Conservation (phyloP, 1,139 yeast species). For the Nakaseomyces nivariensis region DNA sequence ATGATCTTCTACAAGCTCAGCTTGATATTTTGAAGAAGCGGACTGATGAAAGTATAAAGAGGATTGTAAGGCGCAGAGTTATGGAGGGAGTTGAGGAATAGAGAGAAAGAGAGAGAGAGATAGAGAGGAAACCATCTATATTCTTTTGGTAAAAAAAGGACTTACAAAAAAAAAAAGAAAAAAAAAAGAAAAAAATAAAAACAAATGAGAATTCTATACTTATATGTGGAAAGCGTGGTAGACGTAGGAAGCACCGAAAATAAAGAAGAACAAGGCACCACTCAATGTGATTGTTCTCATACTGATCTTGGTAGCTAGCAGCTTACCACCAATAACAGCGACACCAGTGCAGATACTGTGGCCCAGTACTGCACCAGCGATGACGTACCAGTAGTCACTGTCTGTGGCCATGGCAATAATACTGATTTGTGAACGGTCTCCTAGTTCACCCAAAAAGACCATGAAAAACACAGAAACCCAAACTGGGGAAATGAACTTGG, state of each 20-base stretch:
- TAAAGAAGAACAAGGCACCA: constrained; percentile 77
- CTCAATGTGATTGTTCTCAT: constrained; percentile 88
- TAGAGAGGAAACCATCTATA: too few relatives aligned
- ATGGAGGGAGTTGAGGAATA: constrained; percentile 6
- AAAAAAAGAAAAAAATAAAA: neutral
- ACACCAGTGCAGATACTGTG: constrained; percentile 84
- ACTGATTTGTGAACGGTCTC: constrained; percentile 95
- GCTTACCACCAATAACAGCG: constrained; percentile 91
- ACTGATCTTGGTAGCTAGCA: constrained; percentile 79
- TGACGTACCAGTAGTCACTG: constrained; percentile 81
- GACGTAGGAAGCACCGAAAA: constrained; percentile 74
- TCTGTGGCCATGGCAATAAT: constrained; percentile 99
- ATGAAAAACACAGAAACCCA: constrained; percentile 93
- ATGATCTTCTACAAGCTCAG: constrained; percentile 25
- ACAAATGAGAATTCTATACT: neutral
- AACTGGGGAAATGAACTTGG: constrained; percentile 67
- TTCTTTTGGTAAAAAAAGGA: neutral
- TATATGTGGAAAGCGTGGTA: constrained; percentile 41
- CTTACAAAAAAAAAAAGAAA: neutral
- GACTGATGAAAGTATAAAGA: constrained; percentile 34
- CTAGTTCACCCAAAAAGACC: constrained; percentile 98
- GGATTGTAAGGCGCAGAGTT: constrained; percentile 33
- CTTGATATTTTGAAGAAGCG: constrained; percentile 31
- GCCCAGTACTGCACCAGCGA: constrained; percentile 82
- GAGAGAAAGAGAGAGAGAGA: too few relatives aligned